Percentiles rank a stretch among this genome's conserved stretches.
Evolutionary conservation across 2,329 filamentous ascomycete species (phyloP).

Genomic region (Periglandula ipomoeae): DNA sequence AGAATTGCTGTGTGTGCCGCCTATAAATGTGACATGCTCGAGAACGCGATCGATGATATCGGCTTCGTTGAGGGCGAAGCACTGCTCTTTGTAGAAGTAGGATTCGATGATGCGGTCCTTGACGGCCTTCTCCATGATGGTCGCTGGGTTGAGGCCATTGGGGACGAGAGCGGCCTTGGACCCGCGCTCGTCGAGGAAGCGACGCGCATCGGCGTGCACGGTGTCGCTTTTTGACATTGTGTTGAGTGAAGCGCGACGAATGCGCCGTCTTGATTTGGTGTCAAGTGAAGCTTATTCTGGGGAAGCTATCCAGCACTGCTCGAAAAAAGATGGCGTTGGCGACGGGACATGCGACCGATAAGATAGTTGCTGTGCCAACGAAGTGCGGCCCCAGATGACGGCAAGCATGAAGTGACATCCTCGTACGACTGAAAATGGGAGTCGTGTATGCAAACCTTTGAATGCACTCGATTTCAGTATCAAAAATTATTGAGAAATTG

Average conservation of each 20-base stretch:
- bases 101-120: conserved; percentile 91
- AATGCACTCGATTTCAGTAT: too few species aligned
- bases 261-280: neutral
- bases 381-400: neutral
- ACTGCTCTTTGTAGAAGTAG: conserved; percentile 98
- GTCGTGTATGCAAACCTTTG: too few species aligned
- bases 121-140: conserved; percentile 90
- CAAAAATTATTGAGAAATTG: too few species aligned
- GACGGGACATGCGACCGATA: conserved; percentile 19
- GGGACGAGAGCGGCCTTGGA: conserved; percentile 66
- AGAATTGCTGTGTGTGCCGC: conserved; percentile 74
- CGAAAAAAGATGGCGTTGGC: conserved; percentile 5
- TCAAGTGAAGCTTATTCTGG: neutral
- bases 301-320: neutral
- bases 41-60: conserved; percentile 83
- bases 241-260: conserved; percentile 7
- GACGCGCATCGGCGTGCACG: conserved; percentile 72
- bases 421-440: neutral
- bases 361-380: conserved; percentile 37
- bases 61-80: conserved; percentile 83
- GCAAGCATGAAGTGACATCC: conserved; percentile 10
- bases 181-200: conserved; percentile 85
- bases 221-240: conserved; percentile 30
- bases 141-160: conserved; percentile 87
- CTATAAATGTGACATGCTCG: conserved; percentile 71